Percentiles rank a stretch among this genome's conserved stretches.
Conservation (phyloP, 2,329 filamentous ascomycete species). For the Fusarium buxicola region DNA sequence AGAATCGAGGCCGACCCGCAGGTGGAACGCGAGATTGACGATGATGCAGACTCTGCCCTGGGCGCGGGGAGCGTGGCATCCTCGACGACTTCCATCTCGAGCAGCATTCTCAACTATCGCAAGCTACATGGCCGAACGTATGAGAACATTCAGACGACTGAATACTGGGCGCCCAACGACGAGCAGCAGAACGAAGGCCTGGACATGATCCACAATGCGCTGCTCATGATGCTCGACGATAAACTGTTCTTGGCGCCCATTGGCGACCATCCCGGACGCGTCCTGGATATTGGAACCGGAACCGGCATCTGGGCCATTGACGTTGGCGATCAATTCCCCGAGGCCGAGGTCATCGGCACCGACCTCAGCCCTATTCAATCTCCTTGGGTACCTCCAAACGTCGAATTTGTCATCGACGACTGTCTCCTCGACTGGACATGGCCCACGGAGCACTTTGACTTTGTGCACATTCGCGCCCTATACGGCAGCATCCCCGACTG, state of each 20-base stretch:
- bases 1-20: not conserved
- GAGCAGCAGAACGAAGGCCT: constrained; percentile 43
- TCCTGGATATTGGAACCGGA: constrained; percentile 67
- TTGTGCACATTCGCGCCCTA: constrained; percentile 68
- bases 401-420: constrained; percentile 52
- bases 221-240: constrained; percentile 40
- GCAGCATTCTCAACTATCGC: constrained; percentile 36
- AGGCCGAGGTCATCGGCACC: constrained; percentile 48
- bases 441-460: constrained; percentile 61
- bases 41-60: constrained; percentile 15
- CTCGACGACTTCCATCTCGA: constrained; percentile 26
- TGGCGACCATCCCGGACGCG: constrained; percentile 27
- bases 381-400: constrained; percentile 46
- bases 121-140: constrained; percentile 33
- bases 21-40: not conserved
- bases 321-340: constrained; percentile 48
- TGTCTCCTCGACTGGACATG: constrained; percentile 57
- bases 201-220: constrained; percentile 44
- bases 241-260: constrained; percentile 43
- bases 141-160: constrained; percentile 28
- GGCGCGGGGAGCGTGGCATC: constrained; percentile 7
- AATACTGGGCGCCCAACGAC: constrained; percentile 47
- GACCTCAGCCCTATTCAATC: constrained; percentile 54
- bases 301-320: constrained; percentile 66
- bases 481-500: constrained; percentile 69